Percentiles rank a stretch among this genome's conserved stretches.
Evolutionary conservation across 108 stramenopile species (phyloP).

Genomic region (Tribonema minus): DNA sequence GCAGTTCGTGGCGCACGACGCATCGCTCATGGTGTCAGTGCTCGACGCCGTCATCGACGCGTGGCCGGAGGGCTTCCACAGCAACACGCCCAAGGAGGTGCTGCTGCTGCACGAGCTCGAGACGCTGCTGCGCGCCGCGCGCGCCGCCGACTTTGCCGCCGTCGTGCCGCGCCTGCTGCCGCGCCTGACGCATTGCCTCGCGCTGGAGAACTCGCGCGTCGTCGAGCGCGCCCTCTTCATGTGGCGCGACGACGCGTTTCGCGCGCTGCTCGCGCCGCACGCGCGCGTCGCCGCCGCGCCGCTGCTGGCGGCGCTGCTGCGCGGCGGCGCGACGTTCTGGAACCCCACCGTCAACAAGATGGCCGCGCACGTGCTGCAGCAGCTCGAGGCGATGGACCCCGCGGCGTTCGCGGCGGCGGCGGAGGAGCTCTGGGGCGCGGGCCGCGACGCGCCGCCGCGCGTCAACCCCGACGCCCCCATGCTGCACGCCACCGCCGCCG

Average conservation of each 20-base stretch:
- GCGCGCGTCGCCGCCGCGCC: neutral
- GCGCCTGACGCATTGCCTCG: conserved; percentile 16
- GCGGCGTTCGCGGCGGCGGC: conserved; percentile 36
- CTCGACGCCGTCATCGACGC: conserved; percentile 6
- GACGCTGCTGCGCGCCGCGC: conserved; percentile 13
- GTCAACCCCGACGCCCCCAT: neutral
- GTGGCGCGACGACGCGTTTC: conserved; percentile 46
- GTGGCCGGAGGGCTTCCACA: conserved; percentile 53
- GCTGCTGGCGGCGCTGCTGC: conserved; percentile 44
- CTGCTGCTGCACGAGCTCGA: conserved; percentile 59
- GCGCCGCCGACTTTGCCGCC: conserved; percentile 1
- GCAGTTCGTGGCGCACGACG: neutral
- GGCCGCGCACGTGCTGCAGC: conserved; percentile 33
- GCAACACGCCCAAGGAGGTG: conserved; percentile 62
- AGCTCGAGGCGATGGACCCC: conserved; percentile 10
- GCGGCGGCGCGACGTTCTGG: conserved; percentile 53
- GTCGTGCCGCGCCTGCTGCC: neutral
- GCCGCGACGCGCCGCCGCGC: neutral
- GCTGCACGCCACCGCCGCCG: neutral
- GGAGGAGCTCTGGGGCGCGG: conserved; percentile 6
- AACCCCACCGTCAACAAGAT: conserved; percentile 61
- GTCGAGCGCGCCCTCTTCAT: conserved; percentile 50
- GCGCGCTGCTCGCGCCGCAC: conserved; percentile 10
- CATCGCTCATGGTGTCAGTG: neutral
- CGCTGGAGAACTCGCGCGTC: conserved; percentile 49